Percentiles rank a stretch among this genome's conserved stretches.
These are phyloP conservation scores for Luzula sylvatica DNA, from an alignment of 176 grass and related monocot genomes.

Conservation along the genomic window DNA sequence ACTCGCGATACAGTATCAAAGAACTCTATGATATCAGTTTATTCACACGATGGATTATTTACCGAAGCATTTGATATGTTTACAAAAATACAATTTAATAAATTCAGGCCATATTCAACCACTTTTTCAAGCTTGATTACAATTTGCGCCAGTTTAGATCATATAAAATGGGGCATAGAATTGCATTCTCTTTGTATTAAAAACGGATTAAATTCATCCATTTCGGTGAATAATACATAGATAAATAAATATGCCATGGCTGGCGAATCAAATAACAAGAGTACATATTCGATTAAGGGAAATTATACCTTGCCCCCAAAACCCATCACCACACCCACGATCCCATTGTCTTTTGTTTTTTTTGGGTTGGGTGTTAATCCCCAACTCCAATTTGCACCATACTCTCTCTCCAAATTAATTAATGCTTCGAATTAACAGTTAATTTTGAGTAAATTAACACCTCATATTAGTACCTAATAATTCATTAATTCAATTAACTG, in stretches of 20 bases:
- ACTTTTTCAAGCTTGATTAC: constrained; percentile 27
- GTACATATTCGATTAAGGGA: constrained; percentile 43
- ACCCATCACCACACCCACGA: no score
- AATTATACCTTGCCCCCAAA: no score
- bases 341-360: no score
- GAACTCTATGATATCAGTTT: constrained; percentile 58
- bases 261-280: constrained; percentile 24
- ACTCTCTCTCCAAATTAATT: no score
- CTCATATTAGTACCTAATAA: no score
- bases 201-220: constrained; percentile 23
- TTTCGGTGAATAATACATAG: constrained; percentile 28
- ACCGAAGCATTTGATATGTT: constrained; percentile 35
- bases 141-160: constrained; percentile 27
- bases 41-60: constrained; percentile 35
- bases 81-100: constrained; percentile 25
- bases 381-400: no score
- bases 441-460: no score
- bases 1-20: constrained; percentile 48
- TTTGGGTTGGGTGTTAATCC: no score
- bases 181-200: constrained; percentile 45
- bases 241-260: constrained; percentile 44
- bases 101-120: constrained; percentile 21
- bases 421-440: no score
- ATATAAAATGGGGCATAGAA: constrained; percentile 30
- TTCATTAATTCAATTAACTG: no score